A percentile compares a stretch with the other conserved stretches of the same genome.
Conservation (phyloP, 331 rosid species). For the Acacia concinna region DNA sequence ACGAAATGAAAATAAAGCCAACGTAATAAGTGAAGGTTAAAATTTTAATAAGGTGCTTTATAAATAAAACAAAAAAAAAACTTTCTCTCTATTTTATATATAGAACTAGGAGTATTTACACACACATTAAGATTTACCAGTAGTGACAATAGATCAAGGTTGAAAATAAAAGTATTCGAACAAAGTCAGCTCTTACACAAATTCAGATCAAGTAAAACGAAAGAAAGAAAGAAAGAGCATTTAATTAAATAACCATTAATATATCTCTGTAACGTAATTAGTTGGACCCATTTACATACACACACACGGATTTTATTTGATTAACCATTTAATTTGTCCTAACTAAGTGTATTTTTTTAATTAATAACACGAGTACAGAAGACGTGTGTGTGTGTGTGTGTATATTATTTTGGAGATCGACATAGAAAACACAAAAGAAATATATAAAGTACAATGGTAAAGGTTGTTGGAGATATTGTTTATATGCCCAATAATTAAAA, state of each 20-base stretch:
- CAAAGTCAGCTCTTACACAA: conserved; percentile 6
- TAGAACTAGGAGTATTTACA: no score
- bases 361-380: neutral
- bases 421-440: neutral
- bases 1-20: no score
- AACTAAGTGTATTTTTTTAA: neutral
- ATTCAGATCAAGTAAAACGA: neutral
- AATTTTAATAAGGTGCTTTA: no score
- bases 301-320: neutral
- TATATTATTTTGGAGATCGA: neutral
- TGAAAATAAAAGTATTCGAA: neutral
- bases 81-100: no score
- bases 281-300: neutral
- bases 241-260: neutral
- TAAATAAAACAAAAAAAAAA: no score
- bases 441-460: neutral
- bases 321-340: neutral
- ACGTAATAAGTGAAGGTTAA: no score
- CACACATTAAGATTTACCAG: neutral
- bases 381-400: neutral
- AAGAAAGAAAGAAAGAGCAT: neutral
- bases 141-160: neutral
- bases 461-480: neutral
- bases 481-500: neutral
- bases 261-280: neutral